Base-by-base conservation (phyloP, 352 stramenopile genomes). In the Blastocystis hominis region DNA sequence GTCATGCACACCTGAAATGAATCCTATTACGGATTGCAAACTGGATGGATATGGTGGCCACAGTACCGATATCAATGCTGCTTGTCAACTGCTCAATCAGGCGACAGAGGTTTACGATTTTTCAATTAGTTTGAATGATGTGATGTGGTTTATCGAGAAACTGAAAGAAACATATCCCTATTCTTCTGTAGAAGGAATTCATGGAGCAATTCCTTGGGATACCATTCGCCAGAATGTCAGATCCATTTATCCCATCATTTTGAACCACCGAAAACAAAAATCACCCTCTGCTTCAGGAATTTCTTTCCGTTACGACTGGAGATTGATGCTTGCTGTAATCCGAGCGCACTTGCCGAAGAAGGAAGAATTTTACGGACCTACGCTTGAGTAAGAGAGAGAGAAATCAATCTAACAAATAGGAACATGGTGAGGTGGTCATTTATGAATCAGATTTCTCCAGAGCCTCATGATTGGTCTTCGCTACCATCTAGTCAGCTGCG, bases 251-350 rank as follows among this genome's bases (percentile, higher is more conserved):
- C 54, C 54, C 17, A 17, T 70, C 34, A 59, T 84, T 20, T 47
- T 84, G 30, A 34, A 20, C 24, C 72, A 84, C 42, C 54, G 72
- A 34, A 84, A 84, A 34, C 0, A n/a, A 17, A 84, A 84, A 47
- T 6, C 70, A 38, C 24, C 72, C 2, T 68, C 72, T 2, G 72
- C 72, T 17, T 20, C 36, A 62, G 72, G 72, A 17, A 84, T 84
- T 70, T 84, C 72, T 15, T 84, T 84, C 72, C 72, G 72, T 34
- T 84, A 84, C 46, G 72, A 84, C 46, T 84, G 72, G 72, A 24
- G 72, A 54, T 36, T 84, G 38, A 15, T 84, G 47, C 40, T 84
- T 17, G 72, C 72, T 59, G 54, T 70, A 15, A 84, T 84, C 42
- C 72, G 72, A 17, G 72, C 72, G 2, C 70, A 84, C 17, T 62